A percentile compares a stretch with the other conserved stretches of the same genome.
These are phyloP conservation scores for Chaetomium olivaceum DNA, from an alignment of 2,329 filamentous ascomycete genomes.

Conservation along the genomic window DNA sequence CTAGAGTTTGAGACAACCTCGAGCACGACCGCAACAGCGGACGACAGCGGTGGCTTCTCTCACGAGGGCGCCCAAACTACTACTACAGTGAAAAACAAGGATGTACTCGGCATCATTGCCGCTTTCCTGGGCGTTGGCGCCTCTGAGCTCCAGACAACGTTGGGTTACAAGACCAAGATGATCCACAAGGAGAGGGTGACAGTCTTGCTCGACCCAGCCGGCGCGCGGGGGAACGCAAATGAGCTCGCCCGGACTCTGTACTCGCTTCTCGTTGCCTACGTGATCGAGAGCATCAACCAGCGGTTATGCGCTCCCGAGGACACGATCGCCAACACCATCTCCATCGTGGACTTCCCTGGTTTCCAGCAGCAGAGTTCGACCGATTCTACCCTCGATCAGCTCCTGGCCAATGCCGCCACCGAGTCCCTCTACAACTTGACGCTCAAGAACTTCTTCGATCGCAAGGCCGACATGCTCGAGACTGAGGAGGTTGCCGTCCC, in stretches of 20 bases:
- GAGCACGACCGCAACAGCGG: constrained; percentile 73
- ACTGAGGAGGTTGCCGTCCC: constrained; percentile 89
- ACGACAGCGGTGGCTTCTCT: constrained; percentile 95
- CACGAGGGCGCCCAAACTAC: constrained; percentile 87
- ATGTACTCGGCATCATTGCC: constrained; percentile 79
- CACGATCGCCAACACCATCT: constrained; percentile 87
- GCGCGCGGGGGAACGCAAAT: constrained; percentile 87
- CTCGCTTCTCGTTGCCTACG: constrained; percentile 87
- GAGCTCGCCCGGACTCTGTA: constrained; percentile 93
- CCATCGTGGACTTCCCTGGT: constrained; percentile 93
- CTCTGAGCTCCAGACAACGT: constrained; percentile 78
- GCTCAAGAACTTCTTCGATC: constrained; percentile 93
- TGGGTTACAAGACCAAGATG: constrained; percentile 96
- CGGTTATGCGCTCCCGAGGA: constrained; percentile 85
- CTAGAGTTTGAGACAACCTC: constrained; percentile 86
- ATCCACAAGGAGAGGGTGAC: constrained; percentile 96
- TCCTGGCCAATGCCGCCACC: constrained; percentile 90
- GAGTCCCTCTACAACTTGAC: constrained; percentile 93
- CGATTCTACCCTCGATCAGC: constrained; percentile 82
- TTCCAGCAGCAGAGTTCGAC: constrained; percentile 85
- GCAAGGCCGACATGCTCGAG: constrained; percentile 89
- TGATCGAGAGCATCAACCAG: constrained; percentile 92
- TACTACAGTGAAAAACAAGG: constrained; percentile 91
- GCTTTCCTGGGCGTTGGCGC: constrained; percentile 90
- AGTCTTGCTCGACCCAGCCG: constrained; percentile 91